These are phyloP conservation scores for Alternaria hordeiaustralica DNA, from an alignment of 2,329 filamentous ascomycete genomes.

Conservation along the genomic window DNA sequence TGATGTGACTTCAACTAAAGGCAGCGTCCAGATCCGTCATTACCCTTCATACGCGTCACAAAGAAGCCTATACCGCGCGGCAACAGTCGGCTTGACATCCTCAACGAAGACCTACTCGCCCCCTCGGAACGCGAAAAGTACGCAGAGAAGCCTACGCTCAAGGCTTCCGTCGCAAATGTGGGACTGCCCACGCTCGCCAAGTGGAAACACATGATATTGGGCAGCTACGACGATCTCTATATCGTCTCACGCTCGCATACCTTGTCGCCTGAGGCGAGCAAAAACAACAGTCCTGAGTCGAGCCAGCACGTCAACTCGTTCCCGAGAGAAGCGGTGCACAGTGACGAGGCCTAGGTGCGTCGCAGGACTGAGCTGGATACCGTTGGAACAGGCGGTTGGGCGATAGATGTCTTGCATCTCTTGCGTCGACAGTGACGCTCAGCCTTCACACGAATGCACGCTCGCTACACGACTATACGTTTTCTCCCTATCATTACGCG, in stretches of 20 bases:
- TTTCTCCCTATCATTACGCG: conserved; percentile 19
- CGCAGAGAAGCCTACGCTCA: conserved; percentile 54
- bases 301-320: conserved; percentile 49
- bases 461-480: conserved; percentile 12
- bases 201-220: conserved; percentile 55
- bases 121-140: conserved; percentile 46
- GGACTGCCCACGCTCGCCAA: conserved; percentile 54
- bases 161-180: conserved; percentile 56
- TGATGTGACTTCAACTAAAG: not conserved
- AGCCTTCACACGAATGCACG: not conserved
- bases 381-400: not conserved
- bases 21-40: conserved; percentile 48
- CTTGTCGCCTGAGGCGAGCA: conserved; percentile 43
- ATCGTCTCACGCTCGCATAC: conserved; percentile 54
- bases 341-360: conserved; percentile 15
- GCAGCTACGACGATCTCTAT: conserved; percentile 57
- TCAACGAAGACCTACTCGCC: conserved; percentile 52
- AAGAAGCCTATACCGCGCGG: conserved; percentile 55
- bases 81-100: conserved; percentile 55
- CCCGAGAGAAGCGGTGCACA: conserved; percentile 35
- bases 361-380: not conserved
- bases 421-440: not conserved
- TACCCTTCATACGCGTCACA: conserved; percentile 53
- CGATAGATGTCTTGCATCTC: not conserved
- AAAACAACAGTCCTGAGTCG: conserved; percentile 47